Percentiles rank a stretch among this genome's conserved stretches.
These are phyloP conservation scores for Lipomyces spencermartinsiae DNA, from an alignment of 805 yeast species.

Conservation along the genomic window DNA sequence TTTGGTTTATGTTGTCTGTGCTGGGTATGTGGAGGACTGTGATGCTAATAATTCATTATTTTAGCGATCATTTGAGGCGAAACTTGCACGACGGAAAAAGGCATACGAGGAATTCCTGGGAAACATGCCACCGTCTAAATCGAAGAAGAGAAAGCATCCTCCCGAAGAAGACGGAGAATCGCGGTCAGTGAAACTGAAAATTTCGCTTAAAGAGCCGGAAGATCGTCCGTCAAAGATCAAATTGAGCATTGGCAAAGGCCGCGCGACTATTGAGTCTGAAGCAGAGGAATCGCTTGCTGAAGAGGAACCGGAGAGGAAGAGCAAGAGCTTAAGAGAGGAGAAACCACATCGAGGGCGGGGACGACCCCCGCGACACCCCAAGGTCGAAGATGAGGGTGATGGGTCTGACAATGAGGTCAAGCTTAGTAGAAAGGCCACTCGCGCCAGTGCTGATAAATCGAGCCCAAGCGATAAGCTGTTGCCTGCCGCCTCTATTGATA, in stretches of 20 bases:
- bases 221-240: constrained; percentile 33
- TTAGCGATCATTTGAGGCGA: constrained; percentile 21
- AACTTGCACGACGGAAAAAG: constrained; percentile 19
- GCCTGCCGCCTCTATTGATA: background rate
- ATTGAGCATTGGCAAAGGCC: constrained; percentile 26
- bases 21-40: background rate
- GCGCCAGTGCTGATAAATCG: constrained; percentile 5
- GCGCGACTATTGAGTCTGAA: constrained; percentile 31
- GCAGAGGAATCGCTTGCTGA: constrained; percentile 32
- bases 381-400: constrained; percentile 1
- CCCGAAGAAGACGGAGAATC: constrained; percentile 28
- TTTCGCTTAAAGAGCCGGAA: constrained; percentile 28
- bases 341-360: constrained; percentile 39
- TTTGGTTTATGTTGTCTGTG: background rate
- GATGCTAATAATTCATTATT: constrained; percentile 45
- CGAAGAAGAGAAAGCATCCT: constrained; percentile 35
- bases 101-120: constrained; percentile 11
- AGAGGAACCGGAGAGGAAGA: constrained; percentile 34
- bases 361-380: constrained; percentile 22
- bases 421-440: background rate
- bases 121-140: constrained; percentile 18
- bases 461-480: background rate
- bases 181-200: constrained; percentile 34
- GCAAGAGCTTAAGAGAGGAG: constrained; percentile 22
- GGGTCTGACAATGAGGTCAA: background rate